These are phyloP conservation scores for Phytophthora vignae DNA, from an alignment of 352 stramenopile species.

Conservation along the genomic window DNA sequence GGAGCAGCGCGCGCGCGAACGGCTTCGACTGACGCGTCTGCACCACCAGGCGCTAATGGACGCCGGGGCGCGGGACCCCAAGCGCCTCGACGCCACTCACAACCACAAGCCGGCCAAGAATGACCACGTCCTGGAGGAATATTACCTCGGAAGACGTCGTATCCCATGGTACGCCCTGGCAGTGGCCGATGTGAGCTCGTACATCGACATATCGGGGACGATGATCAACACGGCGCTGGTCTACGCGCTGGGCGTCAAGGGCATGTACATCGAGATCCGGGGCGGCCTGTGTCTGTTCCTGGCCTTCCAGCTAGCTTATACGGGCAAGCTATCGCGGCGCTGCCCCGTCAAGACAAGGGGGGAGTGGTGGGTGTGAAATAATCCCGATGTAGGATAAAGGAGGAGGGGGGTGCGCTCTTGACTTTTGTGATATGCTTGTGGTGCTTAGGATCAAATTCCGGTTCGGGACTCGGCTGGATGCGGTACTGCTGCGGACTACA, in stretches of 20 bases:
- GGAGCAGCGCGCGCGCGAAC: constrained; percentile 56
- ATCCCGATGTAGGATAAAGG: no score
- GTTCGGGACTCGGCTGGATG: constrained; percentile 64
- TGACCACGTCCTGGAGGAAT: constrained; percentile 67
- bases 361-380: constrained; percentile 60
- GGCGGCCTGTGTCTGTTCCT: constrained; percentile 81
- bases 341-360: constrained; percentile 82
- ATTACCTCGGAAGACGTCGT: constrained; percentile 72
- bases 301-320: constrained; percentile 84
- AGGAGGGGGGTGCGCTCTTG: no score
- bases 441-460: constrained; percentile 79
- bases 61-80: constrained; percentile 30
- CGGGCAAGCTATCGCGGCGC: constrained; percentile 75
- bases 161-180: constrained; percentile 81
- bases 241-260: constrained; percentile 82
- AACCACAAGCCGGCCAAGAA: constrained; percentile 23
- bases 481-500: constrained; percentile 66
- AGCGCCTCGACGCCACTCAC: constrained; percentile 14
- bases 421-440: not conserved
- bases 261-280: constrained; percentile 88
- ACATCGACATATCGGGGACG: constrained; percentile 86
- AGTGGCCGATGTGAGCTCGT: constrained; percentile 83
- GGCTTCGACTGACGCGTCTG: constrained; percentile 39
- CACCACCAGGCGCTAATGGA: constrained; percentile 27
- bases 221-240: constrained; percentile 89